Percentiles rank a stretch among this genome's conserved stretches.
Conservation (phyloP, 1,284 basidiomycete species). For the Papiliotrema nemorosa region DNA sequence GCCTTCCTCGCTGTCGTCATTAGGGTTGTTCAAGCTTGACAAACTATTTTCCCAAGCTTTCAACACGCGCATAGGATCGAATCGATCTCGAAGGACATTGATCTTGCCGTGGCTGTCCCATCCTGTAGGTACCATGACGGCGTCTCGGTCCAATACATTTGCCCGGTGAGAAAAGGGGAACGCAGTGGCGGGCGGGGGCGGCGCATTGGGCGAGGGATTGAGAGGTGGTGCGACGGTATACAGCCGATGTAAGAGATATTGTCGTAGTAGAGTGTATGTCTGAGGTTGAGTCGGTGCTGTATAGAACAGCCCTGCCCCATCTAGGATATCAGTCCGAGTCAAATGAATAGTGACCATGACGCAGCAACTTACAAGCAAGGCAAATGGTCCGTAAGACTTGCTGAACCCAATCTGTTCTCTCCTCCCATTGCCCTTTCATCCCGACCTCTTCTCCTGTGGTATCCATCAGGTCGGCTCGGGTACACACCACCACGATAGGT, state of each 20-base stretch:
- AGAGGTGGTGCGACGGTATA: slow-evolving; percentile 56
- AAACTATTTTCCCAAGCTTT: slow-evolving; percentile 70
- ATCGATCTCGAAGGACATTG: slow-evolving; percentile 80
- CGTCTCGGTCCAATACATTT: slow-evolving; percentile 88
- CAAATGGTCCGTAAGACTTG: slow-evolving; percentile 89
- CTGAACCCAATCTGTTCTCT: slow-evolving; percentile 91
- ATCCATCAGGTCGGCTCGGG: slow-evolving; percentile 85
- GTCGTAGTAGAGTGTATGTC: slow-evolving; percentile 75
- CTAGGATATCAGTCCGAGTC: slow-evolving; percentile 48
- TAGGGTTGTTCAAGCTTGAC: slow-evolving; percentile 4
- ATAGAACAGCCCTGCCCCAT: slow-evolving; percentile 89
- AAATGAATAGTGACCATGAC: background rate
- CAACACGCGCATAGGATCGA: slow-evolving; percentile 75
- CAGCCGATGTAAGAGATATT: slow-evolving; percentile 80
- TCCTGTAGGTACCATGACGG: slow-evolving; percentile 84
- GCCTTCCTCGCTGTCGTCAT: slow-evolving; percentile 52
- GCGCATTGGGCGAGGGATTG: slow-evolving; percentile 17
- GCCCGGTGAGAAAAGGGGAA: slow-evolving; percentile 84
- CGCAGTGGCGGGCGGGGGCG: slow-evolving; percentile 59
- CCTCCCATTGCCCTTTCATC: slow-evolving; percentile 76
- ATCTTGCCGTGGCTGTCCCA: slow-evolving; percentile 99
- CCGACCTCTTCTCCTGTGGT: slow-evolving; percentile 61
- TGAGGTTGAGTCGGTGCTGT: slow-evolving; percentile 71
- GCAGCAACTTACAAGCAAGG: slow-evolving; percentile 69
- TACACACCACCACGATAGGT: slow-evolving; percentile 84